Base-by-base conservation (phyloP, 2,329 filamentous ascomycete genomes). In the Claviceps pazoutovae region DNA sequence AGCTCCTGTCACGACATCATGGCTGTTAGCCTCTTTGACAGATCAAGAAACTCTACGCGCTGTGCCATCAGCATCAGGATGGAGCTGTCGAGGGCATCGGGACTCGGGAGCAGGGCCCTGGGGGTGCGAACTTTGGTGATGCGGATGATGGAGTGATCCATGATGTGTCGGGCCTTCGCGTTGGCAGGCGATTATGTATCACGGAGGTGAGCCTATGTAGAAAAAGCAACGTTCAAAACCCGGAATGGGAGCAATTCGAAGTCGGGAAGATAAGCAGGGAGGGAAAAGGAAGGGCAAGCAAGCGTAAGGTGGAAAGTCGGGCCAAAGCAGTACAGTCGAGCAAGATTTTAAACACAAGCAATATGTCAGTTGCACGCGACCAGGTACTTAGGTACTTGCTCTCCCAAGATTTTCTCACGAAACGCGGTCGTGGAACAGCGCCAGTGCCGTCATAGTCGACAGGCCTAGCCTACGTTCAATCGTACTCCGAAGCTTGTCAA, bases 91-190 rank as follows among this genome's bases (percentile, higher is more conserved):
- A 41, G 44, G 13, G 44, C 39, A 55, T 53, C 50, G 46, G 52
- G 57, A 54, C 39, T 39, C n/a, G 7, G 13, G 37, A 8, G 5
- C 37, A 16, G 14, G 42, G 19, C 43, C 38, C 14, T 58, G 56
- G 56, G 57, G 51, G 26, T 53, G 67, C 73, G 59, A 73, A 88
- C 85, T 73, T 88, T 86, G 57, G 86, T 86, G 68, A 95, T 91
- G 57, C 88, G 85, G 59, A 95, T 83, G 61, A 94, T 87, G 54
- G 86, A 88, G 68, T 94, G 88, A 68, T 93, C 88, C 67, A 69
- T 68, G 58, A 56, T 58, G 61, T 48, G 49, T 57, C 45, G 46
- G 46, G 26, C 48, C 51, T 41, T 30, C 36, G 13, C 21, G 13
- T 7, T 8, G 23, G 21, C n/a, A 13, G 6, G 45, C 23, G 51